These are phyloP conservation scores for Boletus pseudopeckii DNA, from an alignment of 768 basidiomycete species.

Conservation along the genomic window DNA sequence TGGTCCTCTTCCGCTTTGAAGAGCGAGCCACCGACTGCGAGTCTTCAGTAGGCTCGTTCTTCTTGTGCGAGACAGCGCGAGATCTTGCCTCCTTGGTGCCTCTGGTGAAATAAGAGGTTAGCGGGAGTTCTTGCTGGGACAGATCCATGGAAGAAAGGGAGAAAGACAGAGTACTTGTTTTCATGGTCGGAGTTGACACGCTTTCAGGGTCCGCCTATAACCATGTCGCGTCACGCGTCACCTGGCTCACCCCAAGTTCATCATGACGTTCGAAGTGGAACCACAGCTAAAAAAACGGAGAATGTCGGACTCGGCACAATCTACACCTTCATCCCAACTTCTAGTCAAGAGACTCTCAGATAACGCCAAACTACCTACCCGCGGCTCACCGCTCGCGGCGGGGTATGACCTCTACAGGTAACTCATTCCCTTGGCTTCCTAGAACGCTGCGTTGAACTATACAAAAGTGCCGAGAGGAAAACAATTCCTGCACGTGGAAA, in stretches of 20 bases:
- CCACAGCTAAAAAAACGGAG: conserved; percentile 58
- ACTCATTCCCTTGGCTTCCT: not conserved
- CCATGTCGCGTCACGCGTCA: conserved; percentile 22
- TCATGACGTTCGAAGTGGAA: conserved; percentile 24
- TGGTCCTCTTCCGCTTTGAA: conserved; percentile 21
- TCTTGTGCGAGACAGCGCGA: not conserved
- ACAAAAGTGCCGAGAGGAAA: conserved; percentile 75
- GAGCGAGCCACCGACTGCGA: conserved; percentile 4
- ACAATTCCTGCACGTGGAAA: conserved; percentile 85
- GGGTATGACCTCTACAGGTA: conserved; percentile 96
- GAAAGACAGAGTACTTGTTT: not conserved
- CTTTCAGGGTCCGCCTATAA: conserved; percentile 30
- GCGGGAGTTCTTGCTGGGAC: conserved; percentile 32
- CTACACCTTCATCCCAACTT: conserved; percentile 47
- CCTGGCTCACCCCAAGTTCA: not conserved
- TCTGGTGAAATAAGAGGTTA: conserved; percentile 28
- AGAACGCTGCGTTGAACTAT: conserved; percentile 1
- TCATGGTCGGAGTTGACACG: conserved; percentile 39
- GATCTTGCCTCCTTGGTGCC: conserved; percentile 10
- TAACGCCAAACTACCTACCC: conserved; percentile 79
- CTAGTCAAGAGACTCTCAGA: conserved; percentile 83
- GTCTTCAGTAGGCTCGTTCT: not conserved
- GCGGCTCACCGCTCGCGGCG: conserved; percentile 82
- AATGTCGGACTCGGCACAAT: conserved; percentile 42
- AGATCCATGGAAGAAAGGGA: conserved; percentile 23